Base-by-base conservation (phyloP, 2,329 filamentous ascomycete species). In the Escovopsis sp. region DNA sequence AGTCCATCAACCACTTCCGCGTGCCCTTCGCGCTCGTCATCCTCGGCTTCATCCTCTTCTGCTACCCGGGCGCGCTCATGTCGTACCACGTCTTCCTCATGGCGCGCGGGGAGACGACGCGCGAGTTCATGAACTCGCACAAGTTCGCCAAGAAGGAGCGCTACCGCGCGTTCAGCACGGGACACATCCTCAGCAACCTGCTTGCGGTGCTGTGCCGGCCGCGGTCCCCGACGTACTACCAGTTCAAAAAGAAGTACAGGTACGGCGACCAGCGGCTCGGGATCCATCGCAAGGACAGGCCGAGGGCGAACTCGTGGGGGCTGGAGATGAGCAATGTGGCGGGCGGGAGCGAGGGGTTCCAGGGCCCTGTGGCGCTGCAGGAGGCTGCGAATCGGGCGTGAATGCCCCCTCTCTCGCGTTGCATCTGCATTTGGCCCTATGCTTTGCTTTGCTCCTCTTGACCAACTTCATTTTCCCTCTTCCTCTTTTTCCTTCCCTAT, bases 71-170 rank as follows among this genome's bases (percentile, higher is more conserved):
- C 28, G 83, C 85, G 30, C 63, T 98, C 5, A 83, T 77, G 64
- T 71, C 72, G 16, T 98, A 98, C 54, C 90, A 98, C 58, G 53
- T 96, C 32, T 94, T 93, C 61, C 68, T 98, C 30, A 85, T 92
- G 61, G 80, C 76, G 6, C 71, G 88, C 23, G 90, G 88, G 33
- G 88, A 98, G 63, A 98, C 88, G 1, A 98, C 90, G 1, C 71
- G 90, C 46, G 90, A 98, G 58, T 94, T 94, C 55, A 74, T 98
- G 44, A 94, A 93, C 58, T 87, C 82, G 4, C 85, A 94, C 58
- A 96, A 96, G 57, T 96, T 98, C 54, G 64, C 79, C 43, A 92
- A 90, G 60, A 79, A 80, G 47, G 88, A 98, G 54, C 76, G 90
- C 11, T 92, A 94, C 57, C 70, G 87, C 30, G 85, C 90, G 2